Conservation (phyloP, 768 basidiomycete species). For the Tephrocybe sp. region DNA sequence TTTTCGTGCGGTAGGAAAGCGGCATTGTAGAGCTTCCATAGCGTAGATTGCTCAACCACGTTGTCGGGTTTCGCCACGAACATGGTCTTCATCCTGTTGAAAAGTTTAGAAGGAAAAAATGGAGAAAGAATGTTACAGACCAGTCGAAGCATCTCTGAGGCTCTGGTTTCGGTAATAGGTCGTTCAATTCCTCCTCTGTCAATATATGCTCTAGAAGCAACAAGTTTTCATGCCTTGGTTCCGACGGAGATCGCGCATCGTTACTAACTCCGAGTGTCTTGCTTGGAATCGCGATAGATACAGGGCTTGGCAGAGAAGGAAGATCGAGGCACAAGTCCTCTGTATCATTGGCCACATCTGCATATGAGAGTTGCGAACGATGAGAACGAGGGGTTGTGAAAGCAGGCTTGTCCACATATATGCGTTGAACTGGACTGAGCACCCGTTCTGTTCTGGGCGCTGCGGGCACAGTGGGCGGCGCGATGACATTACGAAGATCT, state of each 20-base stretch:
- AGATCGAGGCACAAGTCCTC: not conserved
- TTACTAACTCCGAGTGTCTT: not conserved
- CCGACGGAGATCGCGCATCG: constrained; percentile 1
- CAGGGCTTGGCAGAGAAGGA: not conserved
- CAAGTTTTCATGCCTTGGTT: not conserved
- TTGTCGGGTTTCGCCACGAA: no score
- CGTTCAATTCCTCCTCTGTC: no score
- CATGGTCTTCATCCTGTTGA: no score
- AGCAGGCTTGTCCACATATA: not conserved
- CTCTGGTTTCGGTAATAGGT: no score
- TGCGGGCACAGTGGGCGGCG: not conserved
- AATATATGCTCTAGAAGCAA: not conserved
- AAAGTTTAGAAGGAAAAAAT: no score
- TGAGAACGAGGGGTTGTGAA: not conserved
- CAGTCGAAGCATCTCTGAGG: no score
- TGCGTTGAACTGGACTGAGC: not conserved
- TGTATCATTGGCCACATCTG: constrained; percentile 1
- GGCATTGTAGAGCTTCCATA: no score
- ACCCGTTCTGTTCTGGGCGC: not conserved
- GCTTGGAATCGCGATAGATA: no score
- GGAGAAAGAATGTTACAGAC: no score
- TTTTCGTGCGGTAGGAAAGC: no score
- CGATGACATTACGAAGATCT: not conserved
- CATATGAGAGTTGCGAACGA: not conserved
- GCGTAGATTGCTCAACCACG: no score